These are phyloP conservation scores for Infundibulicybe gibba DNA, from an alignment of 768 basidiomycete genomes.

Conservation along the genomic window DNA sequence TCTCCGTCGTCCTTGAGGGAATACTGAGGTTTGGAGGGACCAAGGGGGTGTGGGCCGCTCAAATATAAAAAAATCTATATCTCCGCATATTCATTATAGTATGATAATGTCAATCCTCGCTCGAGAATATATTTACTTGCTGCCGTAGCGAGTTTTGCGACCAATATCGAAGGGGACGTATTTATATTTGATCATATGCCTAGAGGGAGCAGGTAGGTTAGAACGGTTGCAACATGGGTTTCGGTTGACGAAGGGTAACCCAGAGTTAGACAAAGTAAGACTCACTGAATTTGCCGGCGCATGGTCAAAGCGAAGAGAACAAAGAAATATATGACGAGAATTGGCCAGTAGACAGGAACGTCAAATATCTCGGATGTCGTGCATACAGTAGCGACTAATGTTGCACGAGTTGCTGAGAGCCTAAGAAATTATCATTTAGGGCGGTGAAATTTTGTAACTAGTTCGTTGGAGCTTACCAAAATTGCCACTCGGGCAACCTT, in stretches of 20 bases:
- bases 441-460: neutral
- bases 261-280: constrained; percentile 12
- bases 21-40: no score
- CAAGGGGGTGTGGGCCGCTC: no score
- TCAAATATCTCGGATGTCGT: constrained; percentile 86
- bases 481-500: constrained; percentile 94
- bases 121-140: constrained; percentile 31
- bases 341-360: constrained; percentile 99
- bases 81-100: constrained; percentile 1
- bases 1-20: no score
- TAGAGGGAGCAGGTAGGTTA: constrained; percentile 20
- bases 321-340: constrained; percentile 95
- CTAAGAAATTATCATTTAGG: constrained; percentile 32
- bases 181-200: constrained; percentile 99
- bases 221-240: neutral
- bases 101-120: neutral
- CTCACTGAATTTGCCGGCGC: constrained; percentile 94
- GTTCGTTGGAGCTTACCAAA: constrained; percentile 56
- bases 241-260: neutral
- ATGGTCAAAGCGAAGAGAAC: constrained; percentile 93
- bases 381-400: constrained; percentile 74
- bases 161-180: constrained; percentile 96
- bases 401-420: constrained; percentile 89
- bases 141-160: constrained; percentile 85
- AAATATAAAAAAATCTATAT: no score